These are phyloP conservation scores for Talaromyces trachyspermus DNA, from an alignment of 495 filamentous ascomycete genomes.

Conservation along the genomic window DNA sequence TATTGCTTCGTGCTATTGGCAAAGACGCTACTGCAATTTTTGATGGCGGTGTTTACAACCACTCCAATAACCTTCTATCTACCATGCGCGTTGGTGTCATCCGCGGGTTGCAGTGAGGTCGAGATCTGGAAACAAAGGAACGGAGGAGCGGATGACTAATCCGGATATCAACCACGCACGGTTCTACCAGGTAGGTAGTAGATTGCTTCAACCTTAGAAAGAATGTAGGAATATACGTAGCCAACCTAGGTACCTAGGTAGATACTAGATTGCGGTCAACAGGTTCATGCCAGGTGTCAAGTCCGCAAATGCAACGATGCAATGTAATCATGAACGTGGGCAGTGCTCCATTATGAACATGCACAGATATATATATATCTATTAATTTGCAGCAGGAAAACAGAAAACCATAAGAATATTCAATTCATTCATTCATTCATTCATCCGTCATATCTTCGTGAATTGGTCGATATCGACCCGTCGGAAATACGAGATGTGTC, in stretches of 20 bases:
- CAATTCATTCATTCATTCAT: background rate
- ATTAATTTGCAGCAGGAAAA: background rate
- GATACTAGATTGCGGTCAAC: too few relatives aligned
- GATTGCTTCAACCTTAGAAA: too few relatives aligned
- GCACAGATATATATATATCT: constrained; percentile 53
- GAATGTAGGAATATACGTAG: too few relatives aligned
- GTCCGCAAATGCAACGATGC: too few relatives aligned
- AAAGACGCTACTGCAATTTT: constrained; percentile 98
- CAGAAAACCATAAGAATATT: too few relatives aligned
- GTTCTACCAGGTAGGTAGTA: too few relatives aligned
- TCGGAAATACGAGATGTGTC: constrained; percentile 73
- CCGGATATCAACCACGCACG: too few relatives aligned
- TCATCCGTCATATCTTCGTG: background rate
- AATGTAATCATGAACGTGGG: too few relatives aligned
- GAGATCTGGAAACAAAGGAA: constrained; percentile 98
- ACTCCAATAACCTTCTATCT: constrained; percentile 95
- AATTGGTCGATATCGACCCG: constrained; percentile 66
- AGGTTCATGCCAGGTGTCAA: too few relatives aligned
- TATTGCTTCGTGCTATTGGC: constrained; percentile 82
- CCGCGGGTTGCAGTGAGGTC: constrained; percentile 86
- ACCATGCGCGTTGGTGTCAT: constrained; percentile 96
- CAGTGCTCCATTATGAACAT: too few relatives aligned
- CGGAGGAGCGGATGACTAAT: too few relatives aligned
- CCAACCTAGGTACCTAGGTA: too few relatives aligned
- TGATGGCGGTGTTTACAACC: constrained; percentile 96